Evolutionary conservation across 1,284 basidiomycete species (phyloP), one percentile per base, ranked within the genome.

Genomic region (Ceratobasidium sp.): DNA sequence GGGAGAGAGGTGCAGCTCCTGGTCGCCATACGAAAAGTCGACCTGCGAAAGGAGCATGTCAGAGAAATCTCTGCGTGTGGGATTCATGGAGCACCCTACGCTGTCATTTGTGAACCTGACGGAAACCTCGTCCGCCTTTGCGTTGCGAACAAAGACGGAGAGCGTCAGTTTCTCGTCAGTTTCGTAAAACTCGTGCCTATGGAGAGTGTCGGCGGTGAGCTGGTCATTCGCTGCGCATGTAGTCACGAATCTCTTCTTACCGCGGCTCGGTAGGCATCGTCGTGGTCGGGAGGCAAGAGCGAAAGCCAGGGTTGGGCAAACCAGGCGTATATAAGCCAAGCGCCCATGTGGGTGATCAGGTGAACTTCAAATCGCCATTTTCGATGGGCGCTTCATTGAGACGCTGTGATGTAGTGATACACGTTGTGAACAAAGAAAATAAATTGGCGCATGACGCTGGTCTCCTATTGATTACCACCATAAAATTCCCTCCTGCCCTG

Each of bases 171-270:
- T 84, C 70, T 91, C 87, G 74, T 93, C 90, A 1, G 88, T 90
- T 81, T 95, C 93, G 81, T 95, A 95, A 80, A 91, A 95, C 79
- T 94, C 92, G 82, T 95, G 87, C 80, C 93, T 94, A 72, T 18
- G 9, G 5, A 9, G 4, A 25, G 21, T 18, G 12, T 40, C 18
- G 21, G 21, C 16, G 6, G 56, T 67, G 21, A 25, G 18, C 16
- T 23, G 44, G 2, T 21, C 12, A 12, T 48, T n/a, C 12, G 21
- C 21, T 8, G 51, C 69, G 48, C 61, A 64, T 64, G 40, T 51
- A 64, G 28, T 14, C 54, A 33, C 3, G 14, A 33, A 25, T 16
- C 12, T 36, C 51, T 36, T 48, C 73, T 49, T 49, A 74, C 73
- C 73, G 73, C 53, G 73, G 73, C 28, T 69, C 73, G 4, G 54